Base-by-base conservation (phyloP, 169 alveolate genomes). In the Eimeria acervulina region DNA sequence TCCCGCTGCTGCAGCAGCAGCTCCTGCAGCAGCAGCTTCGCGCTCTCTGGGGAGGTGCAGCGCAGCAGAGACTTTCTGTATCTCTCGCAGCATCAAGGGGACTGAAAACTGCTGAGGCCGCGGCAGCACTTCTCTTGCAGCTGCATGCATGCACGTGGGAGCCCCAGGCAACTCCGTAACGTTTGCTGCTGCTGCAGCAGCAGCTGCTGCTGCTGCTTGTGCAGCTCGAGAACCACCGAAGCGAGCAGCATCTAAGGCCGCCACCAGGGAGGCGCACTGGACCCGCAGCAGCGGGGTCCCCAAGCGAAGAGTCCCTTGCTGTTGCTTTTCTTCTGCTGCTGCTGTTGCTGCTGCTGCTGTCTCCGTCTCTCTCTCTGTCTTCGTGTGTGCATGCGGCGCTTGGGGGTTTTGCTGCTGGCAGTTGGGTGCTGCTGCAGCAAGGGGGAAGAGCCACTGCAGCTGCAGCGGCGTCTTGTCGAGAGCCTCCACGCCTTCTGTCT, bases 71-170 rank as follows among this genome's bases (percentile, higher is more conserved):
- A 76, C 92, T 42, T 92, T 92, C 84, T 76, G 72, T 28, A 80
- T 42, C 19, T 92, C 96, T 10, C 96, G 90, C 55, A 92, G 91
- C 93, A 92, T 92, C 38, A 72, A 78, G 6, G 80, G 90, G 44
- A 76, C 90, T 21, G 23, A 42, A 72, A 55, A 91, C 36, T 91
- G 95, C 19, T 31, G 63, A 31, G 63, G 21, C 5, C 81, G 80
- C 42, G 42, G 87, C 89, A 91, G 81, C 51, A 84, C 95, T 42
- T 76, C 91, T 0, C 90, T 59, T 44, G 80, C 90, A 0, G 90
- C 80, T 5, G 95, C 95, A 80, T 80, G 17, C 36, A 74, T 63
- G 52, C 63, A 38, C 36, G 42, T 51, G 4, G 90, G 63, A 13
- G 13, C 66, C 63, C 61, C 36, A 23, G 15, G 26, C 0, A 40